phyloP scores from a whole-genome alignment of 768 basidiomycete genomes.

The Pilatotrama ljubarskyi region DNA sequence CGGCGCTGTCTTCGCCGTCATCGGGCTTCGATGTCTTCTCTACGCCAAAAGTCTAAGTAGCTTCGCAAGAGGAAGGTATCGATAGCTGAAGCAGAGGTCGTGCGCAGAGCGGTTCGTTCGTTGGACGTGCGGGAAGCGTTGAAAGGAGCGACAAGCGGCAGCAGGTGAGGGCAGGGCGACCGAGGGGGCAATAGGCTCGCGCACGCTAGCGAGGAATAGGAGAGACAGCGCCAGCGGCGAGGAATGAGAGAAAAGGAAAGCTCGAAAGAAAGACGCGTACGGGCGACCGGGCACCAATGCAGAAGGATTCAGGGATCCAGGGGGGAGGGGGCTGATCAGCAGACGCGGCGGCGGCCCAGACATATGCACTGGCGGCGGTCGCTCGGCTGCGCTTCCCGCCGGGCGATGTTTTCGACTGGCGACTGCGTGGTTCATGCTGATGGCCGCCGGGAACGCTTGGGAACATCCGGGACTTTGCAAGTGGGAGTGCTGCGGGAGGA shows the following conservation, averaged over 20 bases:
- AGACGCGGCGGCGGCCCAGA: background rate
- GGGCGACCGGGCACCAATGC: background rate
- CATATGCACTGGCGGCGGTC: background rate
- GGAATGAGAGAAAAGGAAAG: background rate
- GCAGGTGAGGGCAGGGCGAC: background rate
- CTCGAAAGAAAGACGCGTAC: background rate
- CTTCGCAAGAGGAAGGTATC: background rate
- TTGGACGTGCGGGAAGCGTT: background rate
- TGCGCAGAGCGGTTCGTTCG: background rate
- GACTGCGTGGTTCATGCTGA: conserved; percentile 1
- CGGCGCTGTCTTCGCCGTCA: conserved; percentile 4
- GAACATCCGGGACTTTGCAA: background rate
- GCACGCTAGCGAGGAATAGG: background rate
- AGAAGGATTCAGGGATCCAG: background rate
- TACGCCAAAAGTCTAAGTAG: background rate
- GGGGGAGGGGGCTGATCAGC: conserved; percentile 2
- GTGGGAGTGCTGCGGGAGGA: background rate
- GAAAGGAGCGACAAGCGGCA: background rate
- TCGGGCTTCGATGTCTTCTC: background rate
- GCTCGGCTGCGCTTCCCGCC: conserved; percentile 5
- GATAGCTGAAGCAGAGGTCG: background rate
- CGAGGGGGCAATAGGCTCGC: background rate
- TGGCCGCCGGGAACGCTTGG: background rate
- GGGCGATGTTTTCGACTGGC: background rate
- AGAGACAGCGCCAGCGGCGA: background rate